Evolutionary conservation across 257 asterid species (phyloP).

Genomic region (Nicotiana obtusifolia): DNA sequence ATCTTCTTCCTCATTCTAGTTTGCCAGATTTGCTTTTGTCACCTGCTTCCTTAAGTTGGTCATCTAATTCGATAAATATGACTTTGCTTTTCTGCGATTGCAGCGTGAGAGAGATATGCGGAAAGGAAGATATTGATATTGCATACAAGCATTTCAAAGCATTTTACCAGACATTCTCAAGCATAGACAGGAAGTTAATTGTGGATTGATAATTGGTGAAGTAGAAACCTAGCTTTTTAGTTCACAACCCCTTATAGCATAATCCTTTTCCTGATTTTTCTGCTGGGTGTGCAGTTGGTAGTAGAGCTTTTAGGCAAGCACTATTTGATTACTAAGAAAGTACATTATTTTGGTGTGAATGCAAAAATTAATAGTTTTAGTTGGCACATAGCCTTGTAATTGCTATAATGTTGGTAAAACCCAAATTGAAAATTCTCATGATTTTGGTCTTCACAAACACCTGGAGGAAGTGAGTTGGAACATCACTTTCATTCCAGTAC

Average conservation of each 20-base stretch:
- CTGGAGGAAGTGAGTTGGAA: neutral
- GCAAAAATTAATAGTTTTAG: neutral
- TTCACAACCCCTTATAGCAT: neutral
- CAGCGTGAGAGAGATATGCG: constrained; percentile 96
- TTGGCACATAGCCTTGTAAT: neutral
- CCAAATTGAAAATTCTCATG: neutral
- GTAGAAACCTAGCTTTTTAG: neutral
- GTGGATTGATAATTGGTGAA: constrained; percentile 36
- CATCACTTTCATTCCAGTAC: constrained; percentile 17
- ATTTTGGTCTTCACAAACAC: neutral
- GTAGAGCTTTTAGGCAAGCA: neutral
- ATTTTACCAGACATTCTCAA: constrained; percentile 67
- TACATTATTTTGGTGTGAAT: neutral
- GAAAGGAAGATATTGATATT: constrained; percentile 78
- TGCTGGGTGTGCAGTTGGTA: neutral
- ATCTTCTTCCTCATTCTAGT: too few relatives aligned
- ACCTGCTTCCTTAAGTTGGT: neutral
- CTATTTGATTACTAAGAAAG: neutral
- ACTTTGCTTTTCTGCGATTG: constrained; percentile 8
- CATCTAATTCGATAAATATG: neutral
- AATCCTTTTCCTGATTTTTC: neutral
- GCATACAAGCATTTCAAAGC: constrained; percentile 97
- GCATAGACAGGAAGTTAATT: constrained; percentile 64
- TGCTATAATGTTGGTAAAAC: constrained; percentile 1
- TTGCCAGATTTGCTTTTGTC: neutral